Evolutionary conservation across 177 flowering plant species (phyloP), one percentile per base, ranked within the genome.

Genomic region (Vitis hybrid): DNA sequence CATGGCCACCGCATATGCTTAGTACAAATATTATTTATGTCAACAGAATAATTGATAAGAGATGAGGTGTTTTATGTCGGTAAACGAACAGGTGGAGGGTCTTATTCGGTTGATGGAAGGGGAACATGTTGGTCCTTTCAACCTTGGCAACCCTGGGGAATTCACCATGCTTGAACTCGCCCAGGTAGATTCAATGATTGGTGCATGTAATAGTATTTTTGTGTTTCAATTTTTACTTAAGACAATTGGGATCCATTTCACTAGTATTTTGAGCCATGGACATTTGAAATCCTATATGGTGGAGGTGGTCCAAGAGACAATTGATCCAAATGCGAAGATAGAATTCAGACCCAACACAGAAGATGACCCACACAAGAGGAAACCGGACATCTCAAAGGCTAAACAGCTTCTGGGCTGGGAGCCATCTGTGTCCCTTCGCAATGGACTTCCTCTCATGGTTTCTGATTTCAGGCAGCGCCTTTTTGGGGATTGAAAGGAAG

Each of bases 91-190:
- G 87, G 87, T 84, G 55, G 87, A 84, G 62, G 85, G 87, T 51
- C 80, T 84, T 51, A 80, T 84, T 51, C 74, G 82, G 57, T 72
- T 84, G 49, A 84, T 84, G 87, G 87, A 84, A 76, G 85, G 87
- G 0, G 82, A 84, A 1, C 80, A 82, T 48, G 81, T 79, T 1
- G 87, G 87, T n/a, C 87, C 87, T 50, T 80, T 84, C 69, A 84
- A 84, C 76, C 79, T 84, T 51, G 87, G 87, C 15, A 84, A 83
- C 66, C 87, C 87, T 50, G 86, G 84, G 22, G 87, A 84, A 74
- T 84, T 84, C 69, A 84, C 85, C 60, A 84, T 84, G 87, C 67
- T 80, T 20, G 87, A 84, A 77, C 84, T 84, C 33, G 87, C 87
- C 16, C 71, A 83, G 80, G 81, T 80, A 60, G 10, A 49, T 55